Base-by-base conservation (phyloP, 257 asterid species). In the Knoxia roxburghii region DNA sequence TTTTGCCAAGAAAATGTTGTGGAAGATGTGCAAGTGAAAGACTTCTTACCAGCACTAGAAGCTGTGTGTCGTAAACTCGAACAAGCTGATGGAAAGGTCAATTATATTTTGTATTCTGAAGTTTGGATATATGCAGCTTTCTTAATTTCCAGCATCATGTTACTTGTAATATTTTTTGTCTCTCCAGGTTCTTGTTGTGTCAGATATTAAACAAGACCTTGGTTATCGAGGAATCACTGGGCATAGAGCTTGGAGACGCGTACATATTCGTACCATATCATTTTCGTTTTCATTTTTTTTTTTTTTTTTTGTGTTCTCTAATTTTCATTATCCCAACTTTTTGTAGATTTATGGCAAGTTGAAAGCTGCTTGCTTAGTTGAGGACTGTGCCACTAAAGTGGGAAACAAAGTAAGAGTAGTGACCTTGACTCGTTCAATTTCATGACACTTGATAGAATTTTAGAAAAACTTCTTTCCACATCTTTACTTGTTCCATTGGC, bases 191-290 rank as follows among this genome's bases (percentile, higher is more conserved):
- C 85, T 87, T 76, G 88, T 87, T 73, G 87, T 87, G 68, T 82
- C 96, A 26, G 98, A 89, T 82, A 75, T 93, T 57, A 93, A 90
- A 81, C 78, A 66, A 37, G 95, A 83, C 72, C 97, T 93, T 69
- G 96, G 91, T 73, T 93, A 93, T 79, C 87, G 77, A 70, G 83
- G 81, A 76, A 17, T 61, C 29, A 14, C 64, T 55, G 97, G 97
- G 74, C 97, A 93, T 69, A 82, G 87, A 82, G 77, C 83, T 72
- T 93, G 98, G 98, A 88, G 98, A 85, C 77, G 70, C 78, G 98
- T 92, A 73, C 69, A 53, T 32, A 35, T 68, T 18, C 61, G 33
- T 37, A 60, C n/a, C 40, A 68, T 78, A 52, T 2, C 43, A 53
- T 41, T 46, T 57, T 20, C 59, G 29, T 69, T 40, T 5, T 73